Percentiles rank a stretch among this genome's conserved stretches.
Evolutionary conservation across 2,329 filamentous ascomycete genomes (phyloP).

Genomic region (Penicillium sp.): DNA sequence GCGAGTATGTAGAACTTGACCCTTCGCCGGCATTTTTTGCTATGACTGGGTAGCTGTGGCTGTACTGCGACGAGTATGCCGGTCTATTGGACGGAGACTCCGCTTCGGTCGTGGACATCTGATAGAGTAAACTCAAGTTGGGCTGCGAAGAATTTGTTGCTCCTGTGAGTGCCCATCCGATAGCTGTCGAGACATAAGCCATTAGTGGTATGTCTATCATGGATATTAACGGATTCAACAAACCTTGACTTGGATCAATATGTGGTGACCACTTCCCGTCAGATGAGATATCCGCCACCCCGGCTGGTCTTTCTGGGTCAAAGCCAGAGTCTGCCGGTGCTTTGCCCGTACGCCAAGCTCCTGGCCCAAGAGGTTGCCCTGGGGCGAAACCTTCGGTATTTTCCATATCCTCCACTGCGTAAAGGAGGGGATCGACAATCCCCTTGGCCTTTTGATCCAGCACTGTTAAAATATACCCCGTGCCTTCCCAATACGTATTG

Average conservation of each 20-base stretch:
- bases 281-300: conserved; percentile 27
- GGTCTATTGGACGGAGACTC: conserved; percentile 26
- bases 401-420: conserved; percentile 72
- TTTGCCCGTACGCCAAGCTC: conserved; percentile 48
- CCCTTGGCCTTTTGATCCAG: conserved; percentile 85
- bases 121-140: conserved; percentile 77
- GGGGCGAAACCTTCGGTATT: conserved; percentile 59
- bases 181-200: conserved; percentile 53
- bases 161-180: conserved; percentile 84
- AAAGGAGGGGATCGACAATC: conserved; percentile 70
- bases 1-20: conserved; percentile 25
- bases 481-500: conserved; percentile 82
- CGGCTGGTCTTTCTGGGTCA: conserved; percentile 16
- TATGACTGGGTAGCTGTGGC: conserved; percentile 27
- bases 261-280: conserved; percentile 44
- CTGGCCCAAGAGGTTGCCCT: conserved; percentile 50
- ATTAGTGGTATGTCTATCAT: conserved; percentile 7
- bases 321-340: conserved; percentile 32
- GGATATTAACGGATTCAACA: conserved; percentile 18
- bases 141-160: conserved; percentile 83
- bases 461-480: conserved; percentile 81
- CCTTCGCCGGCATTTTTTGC: conserved; percentile 19
- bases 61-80: conserved; percentile 31
- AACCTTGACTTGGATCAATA: conserved; percentile 53
- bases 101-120: conserved; percentile 49